Evolutionary conservation across 805 yeast species (phyloP), one percentile per base, ranked within the genome.

Genomic region (Hanseniaspora nectarophila): DNA sequence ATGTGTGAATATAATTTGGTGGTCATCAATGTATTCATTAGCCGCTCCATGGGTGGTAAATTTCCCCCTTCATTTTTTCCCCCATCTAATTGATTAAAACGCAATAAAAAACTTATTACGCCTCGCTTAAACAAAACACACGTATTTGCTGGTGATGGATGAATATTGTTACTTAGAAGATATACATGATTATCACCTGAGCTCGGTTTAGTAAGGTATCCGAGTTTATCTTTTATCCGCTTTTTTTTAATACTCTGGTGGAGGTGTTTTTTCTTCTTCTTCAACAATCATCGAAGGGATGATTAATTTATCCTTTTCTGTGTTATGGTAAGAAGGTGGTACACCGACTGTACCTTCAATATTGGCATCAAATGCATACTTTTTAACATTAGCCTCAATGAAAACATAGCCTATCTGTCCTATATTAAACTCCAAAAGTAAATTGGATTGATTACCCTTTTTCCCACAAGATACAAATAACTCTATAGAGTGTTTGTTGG

Each of bases 341-440:
- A 70, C 62, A 6, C 75, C 75, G 55, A 71, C 70, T 2, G 68
- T 70, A 4, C 75, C 75, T 55, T 56, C 63, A 21, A 46, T 42
- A 4, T 65, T 62, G 29, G 67, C 59, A 24, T 64, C 94, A 65
- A 80, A 82, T 15, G 88, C 88, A 85, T 90, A 85, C 62, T 82
- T 84, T 60, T 85, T 84, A 23, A 85, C 89, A 65, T 85, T 85
- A 0, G 81, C 94, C 62, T 85, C 92, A 45, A 85, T 83, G 61
- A 80, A 83, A 1, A 85, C 90, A 65, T 71, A 85, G 2, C 94
- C 95, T 43, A 75, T 63, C 63, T 84, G 90, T 1, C 95, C 95
- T 46, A 85, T 59, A 60, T 81, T 85, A 3, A 82, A 83, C 57
- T 80, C 84, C 28, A 82, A 56, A 45, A 64, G 65, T 24, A 47